Evolutionary conservation across 2,329 filamentous ascomycete species (phyloP), one percentile per base, ranked within the genome.

Genomic region (Lasiodiplodia sp.): DNA sequence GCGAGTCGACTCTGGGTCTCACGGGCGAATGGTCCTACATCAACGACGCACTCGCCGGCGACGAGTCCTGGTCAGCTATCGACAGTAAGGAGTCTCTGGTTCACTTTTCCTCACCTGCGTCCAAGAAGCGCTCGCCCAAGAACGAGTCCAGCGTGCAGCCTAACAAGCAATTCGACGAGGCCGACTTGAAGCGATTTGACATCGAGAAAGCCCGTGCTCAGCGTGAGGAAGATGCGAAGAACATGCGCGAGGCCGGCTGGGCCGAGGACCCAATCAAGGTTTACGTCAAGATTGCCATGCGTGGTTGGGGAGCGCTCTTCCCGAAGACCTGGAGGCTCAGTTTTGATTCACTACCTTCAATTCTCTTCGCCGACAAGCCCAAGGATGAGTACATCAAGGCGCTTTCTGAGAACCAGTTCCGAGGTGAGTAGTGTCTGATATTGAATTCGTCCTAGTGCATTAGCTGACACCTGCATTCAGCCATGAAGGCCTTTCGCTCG

Each of bases 301-400:
- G 87, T 52, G 87, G 87, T 18, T 84, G 83, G 65, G 86, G 88
- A 76, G 84, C 87, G 11, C 75, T 89, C 1, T 74, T 89, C 14
- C 85, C 86, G 1, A 74, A 76, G 14, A 78, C 78, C 69, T 88
- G 86, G 86, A 78, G 80, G 55, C 75, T 82, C 62, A 86, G 88
- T 71, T 88, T 88, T 70, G 77, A 78, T 10, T 86, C 83, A 18
- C 74, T 89, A 16, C 87, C 87, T 2, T 79, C 83, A 10, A 79
- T 81, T 10, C 75, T 89, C 1, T 89, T 89, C 75, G 81, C 82
- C 10, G 71, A 75, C 2, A 75, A 78, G 12, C 71, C 79, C 21
- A 76, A 80, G 52, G 76, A 79, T 23, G 81, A 85, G 0, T 82
- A 85, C 70, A 83, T 89, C 68, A 79, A 81, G 55, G 77, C 82